phyloP scores from a whole-genome alignment of 257 asterid species.

The Solanum raphanifolium region DNA sequence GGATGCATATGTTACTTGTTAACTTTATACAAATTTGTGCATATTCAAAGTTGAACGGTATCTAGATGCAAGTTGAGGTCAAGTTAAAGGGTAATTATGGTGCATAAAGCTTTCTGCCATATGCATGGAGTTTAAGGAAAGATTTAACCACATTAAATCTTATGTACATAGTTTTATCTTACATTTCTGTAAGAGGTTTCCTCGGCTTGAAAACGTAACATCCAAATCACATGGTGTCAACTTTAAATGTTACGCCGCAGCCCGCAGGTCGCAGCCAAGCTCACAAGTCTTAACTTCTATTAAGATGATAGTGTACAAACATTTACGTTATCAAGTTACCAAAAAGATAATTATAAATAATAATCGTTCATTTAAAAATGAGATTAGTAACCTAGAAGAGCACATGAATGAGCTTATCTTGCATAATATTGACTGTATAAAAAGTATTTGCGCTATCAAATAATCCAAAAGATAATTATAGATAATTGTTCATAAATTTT shows the following conservation, averaged over 20 bases:
- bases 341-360: neutral
- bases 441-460: neutral
- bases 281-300: neutral
- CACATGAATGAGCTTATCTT: neutral
- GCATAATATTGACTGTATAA: neutral
- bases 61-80: neutral
- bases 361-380: neutral
- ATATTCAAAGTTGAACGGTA: too few relatives aligned
- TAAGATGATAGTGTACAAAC: neutral
- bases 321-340: neutral
- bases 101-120: neutral
- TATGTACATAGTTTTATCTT: too few relatives aligned
- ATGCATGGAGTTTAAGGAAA: neutral
- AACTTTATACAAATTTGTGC: too few relatives aligned
- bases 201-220: rapidly evolving
- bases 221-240: neutral
- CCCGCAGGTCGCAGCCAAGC: rapidly evolving
- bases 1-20: neutral
- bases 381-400: neutral
- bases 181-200: neutral
- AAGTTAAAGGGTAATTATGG: neutral
- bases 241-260: rapidly evolving
- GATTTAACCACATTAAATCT: rapidly evolving
- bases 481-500: neutral
- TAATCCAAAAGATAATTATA: neutral